Evolutionary conservation across 2,329 filamentous ascomycete species (phyloP), one percentile per base, ranked within the genome.

Genomic region (Fusarium poae): DNA sequence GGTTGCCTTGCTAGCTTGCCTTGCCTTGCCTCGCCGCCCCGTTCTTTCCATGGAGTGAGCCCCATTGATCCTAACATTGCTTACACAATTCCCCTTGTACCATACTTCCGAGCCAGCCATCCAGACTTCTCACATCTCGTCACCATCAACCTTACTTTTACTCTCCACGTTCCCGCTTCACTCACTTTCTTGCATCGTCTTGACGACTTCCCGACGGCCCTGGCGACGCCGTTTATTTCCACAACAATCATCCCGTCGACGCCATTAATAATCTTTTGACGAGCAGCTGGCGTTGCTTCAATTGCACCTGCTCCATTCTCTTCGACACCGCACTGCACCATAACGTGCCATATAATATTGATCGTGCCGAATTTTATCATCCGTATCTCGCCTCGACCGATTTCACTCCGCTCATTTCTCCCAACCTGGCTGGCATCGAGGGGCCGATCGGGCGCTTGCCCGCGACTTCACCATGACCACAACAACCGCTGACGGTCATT

Each of bases 401-500:
- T 50, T 53, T 57, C 64, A 50, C 63, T 64, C 55, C 68, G 56
- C 49, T 58, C 54, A 61, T 42, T 62, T 51, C 48, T 70, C 71
- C 65, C 70, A 78, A 71, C 62, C 78, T 80, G 78, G 78, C 78
- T 80, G 78, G 75, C 73, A 56, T 74, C 71, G 66, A 71, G 71
- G 77, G 76, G 76, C 73, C 75, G 76, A 78, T 77, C 78, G 78
- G 78, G 78, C 78, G 69, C 62, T 78, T 74, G 78, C 78, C 78
- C 78, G 78, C 78, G 66, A 75, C 67, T 75, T 72, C 71, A 65
- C 68, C 72, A 78, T 72, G 75, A 81, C 79, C 75, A 76, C 76
- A 62, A 71, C 74, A 49, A 67, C 71, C 37, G 70, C 76, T 57
- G 77, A 78, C 46, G 70, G 65, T 55, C 70, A 65, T 45, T 63